phyloP scores from a whole-genome alignment of 495 filamentous ascomycete genomes.

The Friedmanniomyces simplex region DNA sequence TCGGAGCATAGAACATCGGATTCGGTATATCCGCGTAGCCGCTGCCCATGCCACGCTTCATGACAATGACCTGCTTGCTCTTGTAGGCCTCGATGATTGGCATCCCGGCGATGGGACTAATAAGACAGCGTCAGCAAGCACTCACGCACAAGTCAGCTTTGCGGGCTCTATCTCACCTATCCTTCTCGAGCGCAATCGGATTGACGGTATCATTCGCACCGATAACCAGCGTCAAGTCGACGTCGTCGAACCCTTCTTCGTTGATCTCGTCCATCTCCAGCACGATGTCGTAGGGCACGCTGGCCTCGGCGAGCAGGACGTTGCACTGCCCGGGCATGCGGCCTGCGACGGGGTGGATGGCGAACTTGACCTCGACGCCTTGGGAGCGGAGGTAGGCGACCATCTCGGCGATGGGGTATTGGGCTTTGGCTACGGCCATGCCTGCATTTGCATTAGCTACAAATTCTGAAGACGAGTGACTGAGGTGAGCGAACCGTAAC shows the following conservation, averaged over 20 bases:
- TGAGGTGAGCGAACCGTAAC: constrained; percentile 46
- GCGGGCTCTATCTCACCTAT: constrained; percentile 30
- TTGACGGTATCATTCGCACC: constrained; percentile 83
- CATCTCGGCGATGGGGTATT: constrained; percentile 74
- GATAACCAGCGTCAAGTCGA: constrained; percentile 75
- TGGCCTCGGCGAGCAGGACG: constrained; percentile 70
- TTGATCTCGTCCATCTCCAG: constrained; percentile 89
- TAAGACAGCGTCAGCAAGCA: constrained; percentile 4
- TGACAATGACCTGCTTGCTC: constrained; percentile 78
- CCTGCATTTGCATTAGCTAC: not conserved
- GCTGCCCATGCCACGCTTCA: constrained; percentile 74
- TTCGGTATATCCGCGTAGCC: constrained; percentile 81
- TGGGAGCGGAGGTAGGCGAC: constrained; percentile 55
- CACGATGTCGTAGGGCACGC: constrained; percentile 75
- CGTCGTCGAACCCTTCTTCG: constrained; percentile 64
- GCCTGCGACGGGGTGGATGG: constrained; percentile 73
- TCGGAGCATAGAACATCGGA: constrained; percentile 79
- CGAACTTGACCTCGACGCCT: constrained; percentile 70
- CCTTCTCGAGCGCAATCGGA: constrained; percentile 68
- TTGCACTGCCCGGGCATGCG: constrained; percentile 84
- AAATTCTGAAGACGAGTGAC: not conserved
- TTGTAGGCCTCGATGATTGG: constrained; percentile 80
- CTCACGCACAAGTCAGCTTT: not conserved
- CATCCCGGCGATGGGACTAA: constrained; percentile 66
- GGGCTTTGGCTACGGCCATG: constrained; percentile 80